A percentile compares a stretch with the other conserved stretches of the same genome.
phyloP scores from a whole-genome alignment of 1,284 basidiomycete genomes.

The Tilletiaria anomala region DNA sequence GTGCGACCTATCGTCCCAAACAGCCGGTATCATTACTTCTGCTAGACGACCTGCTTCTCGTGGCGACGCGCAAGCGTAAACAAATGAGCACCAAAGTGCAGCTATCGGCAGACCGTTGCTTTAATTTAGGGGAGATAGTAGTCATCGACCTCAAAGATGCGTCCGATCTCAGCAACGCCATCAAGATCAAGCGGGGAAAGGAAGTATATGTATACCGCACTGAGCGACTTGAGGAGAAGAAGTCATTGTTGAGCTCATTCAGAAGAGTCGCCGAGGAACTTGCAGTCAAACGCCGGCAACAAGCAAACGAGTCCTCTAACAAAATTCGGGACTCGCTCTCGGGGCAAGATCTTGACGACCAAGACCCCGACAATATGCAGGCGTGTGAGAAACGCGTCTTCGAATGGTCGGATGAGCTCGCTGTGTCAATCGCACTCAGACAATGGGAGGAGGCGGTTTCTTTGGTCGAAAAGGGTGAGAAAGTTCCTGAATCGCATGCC shows the following conservation, averaged over 20 bases:
- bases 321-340: too few relatives aligned
- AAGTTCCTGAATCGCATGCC: too few relatives aligned
- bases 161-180: constrained; percentile 78
- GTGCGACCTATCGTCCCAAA: constrained; percentile 86
- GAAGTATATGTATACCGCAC: constrained; percentile 87
- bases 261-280: too few relatives aligned
- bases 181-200: constrained; percentile 85
- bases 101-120: constrained; percentile 81
- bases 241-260: too few relatives aligned
- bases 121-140: constrained; percentile 77
- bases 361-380: background rate
- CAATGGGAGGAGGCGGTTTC: constrained; percentile 74
- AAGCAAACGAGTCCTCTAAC: constrained; percentile 1
- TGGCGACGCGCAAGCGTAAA: constrained; percentile 52
- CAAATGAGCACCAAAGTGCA: too few relatives aligned
- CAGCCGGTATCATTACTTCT: constrained; percentile 77
- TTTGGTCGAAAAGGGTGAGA: constrained; percentile 64
- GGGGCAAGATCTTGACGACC: too few relatives aligned
- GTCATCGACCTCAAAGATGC: constrained; percentile 92
- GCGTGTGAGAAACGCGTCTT: background rate
- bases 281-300: too few relatives aligned
- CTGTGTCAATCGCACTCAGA: constrained; percentile 74
- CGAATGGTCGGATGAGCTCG: constrained; percentile 56
- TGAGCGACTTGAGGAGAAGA: too few relatives aligned
- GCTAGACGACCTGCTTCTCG: constrained; percentile 76